Percentiles rank a stretch among this genome's conserved stretches.
Conservation (phyloP, 805 yeast genomes). For the Metschnikowia matae region DNA sequence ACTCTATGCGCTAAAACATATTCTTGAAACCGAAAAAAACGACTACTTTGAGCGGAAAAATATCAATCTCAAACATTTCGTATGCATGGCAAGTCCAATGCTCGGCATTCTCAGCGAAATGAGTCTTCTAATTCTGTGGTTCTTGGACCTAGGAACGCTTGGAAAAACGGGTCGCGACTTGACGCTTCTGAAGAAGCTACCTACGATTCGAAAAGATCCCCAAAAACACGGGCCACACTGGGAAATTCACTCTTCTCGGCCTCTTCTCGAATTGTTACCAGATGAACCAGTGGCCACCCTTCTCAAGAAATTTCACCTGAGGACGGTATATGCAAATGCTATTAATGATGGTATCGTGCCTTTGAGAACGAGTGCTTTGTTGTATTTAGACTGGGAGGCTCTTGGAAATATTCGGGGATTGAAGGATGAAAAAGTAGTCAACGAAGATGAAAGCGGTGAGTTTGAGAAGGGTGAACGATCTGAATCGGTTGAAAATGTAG, state of each 20-base stretch:
- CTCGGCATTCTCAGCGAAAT: slow-evolving; percentile 41
- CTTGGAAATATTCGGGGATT: slow-evolving; percentile 36
- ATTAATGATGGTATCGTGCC: slow-evolving; percentile 46
- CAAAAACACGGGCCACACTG: slow-evolving; percentile 3
- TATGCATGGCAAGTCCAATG: slow-evolving; percentile 41
- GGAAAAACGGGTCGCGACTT: slow-evolving; percentile 45
- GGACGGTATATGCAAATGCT: slow-evolving; percentile 42
- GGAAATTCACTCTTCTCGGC: slow-evolving; percentile 14
- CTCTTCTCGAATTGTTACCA: slow-evolving; percentile 38
- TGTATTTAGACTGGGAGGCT: slow-evolving; percentile 42
- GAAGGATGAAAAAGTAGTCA: neutral
- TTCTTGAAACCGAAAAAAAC: slow-evolving; percentile 28
- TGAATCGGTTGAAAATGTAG: neutral
- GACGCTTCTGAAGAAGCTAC: slow-evolving; percentile 33
- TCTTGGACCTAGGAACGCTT: slow-evolving; percentile 40
- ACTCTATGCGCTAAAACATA: slow-evolving; percentile 36
- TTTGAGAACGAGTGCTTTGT: slow-evolving; percentile 38
- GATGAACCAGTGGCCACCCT: slow-evolving; percentile 35
- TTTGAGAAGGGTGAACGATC: neutral
- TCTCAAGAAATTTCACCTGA: slow-evolving; percentile 26
- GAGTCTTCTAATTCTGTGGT: slow-evolving; percentile 37
- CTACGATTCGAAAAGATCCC: slow-evolving; percentile 15
- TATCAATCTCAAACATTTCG: slow-evolving; percentile 31
- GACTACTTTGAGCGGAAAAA: slow-evolving; percentile 26
- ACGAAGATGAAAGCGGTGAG: neutral